These are phyloP conservation scores for Trametes cingulata DNA, from an alignment of 768 basidiomycete genomes.

Conservation along the genomic window DNA sequence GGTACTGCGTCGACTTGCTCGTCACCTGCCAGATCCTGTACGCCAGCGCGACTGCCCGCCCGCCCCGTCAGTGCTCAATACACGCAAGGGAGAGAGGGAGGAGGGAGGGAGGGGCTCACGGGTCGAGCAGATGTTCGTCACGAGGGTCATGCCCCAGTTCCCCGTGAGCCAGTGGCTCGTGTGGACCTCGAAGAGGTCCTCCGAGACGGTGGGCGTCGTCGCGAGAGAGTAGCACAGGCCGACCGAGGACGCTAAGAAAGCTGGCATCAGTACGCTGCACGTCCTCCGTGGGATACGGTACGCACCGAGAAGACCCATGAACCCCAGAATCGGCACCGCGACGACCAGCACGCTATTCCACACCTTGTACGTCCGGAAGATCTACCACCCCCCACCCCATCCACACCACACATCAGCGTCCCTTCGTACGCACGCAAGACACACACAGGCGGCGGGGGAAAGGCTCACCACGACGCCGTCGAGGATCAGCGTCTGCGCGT, in stretches of 20 bases:
- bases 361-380: conserved; percentile 30
- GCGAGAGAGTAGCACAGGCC: conserved; percentile 19
- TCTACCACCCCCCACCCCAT: conserved; percentile 1
- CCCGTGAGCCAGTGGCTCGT: conserved; percentile 35
- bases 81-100: no score
- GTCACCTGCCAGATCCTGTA: conserved; percentile 9
- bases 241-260: conserved; percentile 10
- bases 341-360: conserved; percentile 34
- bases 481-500: conserved; percentile 10
- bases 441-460: not conserved
- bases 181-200: conserved; percentile 28
- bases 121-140: conserved; percentile 6
- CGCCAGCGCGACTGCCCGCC: not conserved
- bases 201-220: conserved; percentile 13
- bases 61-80: no score
- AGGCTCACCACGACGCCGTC: conserved; percentile 26
- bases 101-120: not conserved
- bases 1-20: conserved; percentile 3
- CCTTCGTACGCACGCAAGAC: no score
- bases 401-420: no score
- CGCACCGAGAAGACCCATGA: conserved; percentile 31
- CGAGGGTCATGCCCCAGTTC: conserved; percentile 1
- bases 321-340: conserved; percentile 32
- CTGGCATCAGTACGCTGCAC: no score
- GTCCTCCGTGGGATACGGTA: no score